Evolutionary conservation across 305 asterid genomes (phyloP), one percentile per base, ranked within the genome.

Genomic region (Andrographis paniculata): DNA sequence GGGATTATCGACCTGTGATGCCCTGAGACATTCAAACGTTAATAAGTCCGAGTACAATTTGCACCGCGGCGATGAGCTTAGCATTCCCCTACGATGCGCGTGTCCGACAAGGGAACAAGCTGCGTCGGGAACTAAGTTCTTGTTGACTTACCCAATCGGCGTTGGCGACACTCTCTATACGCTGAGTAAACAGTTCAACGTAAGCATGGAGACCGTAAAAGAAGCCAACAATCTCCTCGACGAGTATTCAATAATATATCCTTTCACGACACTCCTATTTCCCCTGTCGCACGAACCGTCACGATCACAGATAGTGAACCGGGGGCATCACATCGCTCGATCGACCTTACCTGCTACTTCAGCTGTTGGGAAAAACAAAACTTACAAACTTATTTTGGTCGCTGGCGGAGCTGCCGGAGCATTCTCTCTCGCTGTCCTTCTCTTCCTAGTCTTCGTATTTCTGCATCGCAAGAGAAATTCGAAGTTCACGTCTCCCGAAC

Each of bases 51-150:
- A n/a, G 36, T 39, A 62, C 23, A 16, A 23, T 11, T 52, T 73
- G 48, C 36, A 35, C 17, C 46, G 45, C 1, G 76, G 78, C 36
- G 43, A 47, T 15, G 68, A 62, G 54, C 9, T 81, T 45, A 65
- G 42, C 27, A 67, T 81, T 37, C 82, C 84, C 2, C 87, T 75
- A 0, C 65, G 79, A 31, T 78, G 84, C 23, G 79, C 93, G 8
- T 81, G 93, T 60, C 87, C 84, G 8, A 70, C 74, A 0, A 46
- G 37, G 17, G 49, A 50, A 20, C 93, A 81, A 62, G 60, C 31
- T n/a, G 61, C 28, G 30, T 45, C 42, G 0, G 84, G 80, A 16
- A 40, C 57, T 0, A 60, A 52, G 54, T 63, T 70, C 53, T 57
- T 78, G 63, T 53, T 70, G 31, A 81, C 84, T 24, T 78, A 75